Evolutionary conservation across 2,329 filamentous ascomycete genomes (phyloP), one percentile per base, ranked within the genome.

Genomic region (Paraphoma chrysanthemicola): DNA sequence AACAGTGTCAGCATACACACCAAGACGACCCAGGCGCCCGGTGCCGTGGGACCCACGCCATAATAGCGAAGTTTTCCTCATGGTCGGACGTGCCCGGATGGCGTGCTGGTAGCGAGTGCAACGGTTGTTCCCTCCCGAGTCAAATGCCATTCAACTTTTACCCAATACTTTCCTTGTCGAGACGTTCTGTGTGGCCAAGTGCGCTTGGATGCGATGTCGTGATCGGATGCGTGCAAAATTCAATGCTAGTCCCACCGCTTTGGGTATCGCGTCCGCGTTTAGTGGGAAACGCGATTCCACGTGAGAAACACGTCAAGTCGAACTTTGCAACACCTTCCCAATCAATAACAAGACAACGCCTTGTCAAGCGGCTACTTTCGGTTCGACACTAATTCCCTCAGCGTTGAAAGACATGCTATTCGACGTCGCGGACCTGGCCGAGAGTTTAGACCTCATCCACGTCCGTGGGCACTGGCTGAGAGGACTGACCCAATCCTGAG

Each of bases 41-140:
- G 41, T 10, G 48, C 11, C 23, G 14, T 31, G 12, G 38, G 3
- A 17, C 11, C 28, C 28, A 38, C 48, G 48, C 48, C 48, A 51
- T 51, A n/a, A 51, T 18, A 29, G 48, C 48, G 42, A 51, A 51
- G 12, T 50, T 45, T 51, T 51, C 41, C 39, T n/a, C 12, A 42
- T n/a, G 41, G 39, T 36, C n/a, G 41, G 14, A 33, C 39, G 16
- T n/a, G 39, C 16, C 41, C 48, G 41, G 17, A 51, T 51, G 48
- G 36, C 41, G 48, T 51, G 48, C 48, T 30, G 14, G 29, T 9
- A 44, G 38, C 48, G 9, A 51, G 31, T 51, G 43, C 48, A 29
- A 51, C 48, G n/a, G 17, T n/a, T 16, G 11, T 17, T 16, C 12
- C 8, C 39, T n/a, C 39, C 16, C 18, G 23, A 17, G 42, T n/a